A percentile compares a stretch with the other conserved stretches of the same genome.
Evolutionary conservation across 2,329 filamentous ascomycete species (phyloP).

Genomic region (Alternaria consortialis): DNA sequence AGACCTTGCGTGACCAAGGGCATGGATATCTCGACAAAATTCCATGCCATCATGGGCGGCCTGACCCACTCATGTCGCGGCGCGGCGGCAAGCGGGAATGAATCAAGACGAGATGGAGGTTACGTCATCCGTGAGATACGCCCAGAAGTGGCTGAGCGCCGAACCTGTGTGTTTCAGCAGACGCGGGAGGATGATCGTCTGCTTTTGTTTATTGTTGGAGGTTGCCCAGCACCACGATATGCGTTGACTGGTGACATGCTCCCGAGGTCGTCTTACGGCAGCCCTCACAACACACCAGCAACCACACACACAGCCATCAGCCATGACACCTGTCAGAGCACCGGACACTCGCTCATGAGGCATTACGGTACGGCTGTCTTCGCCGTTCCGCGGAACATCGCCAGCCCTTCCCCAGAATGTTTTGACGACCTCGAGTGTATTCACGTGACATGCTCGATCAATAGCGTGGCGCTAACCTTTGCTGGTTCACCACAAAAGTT

Average conservation of each 20-base stretch:
- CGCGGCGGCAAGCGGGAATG: neutral
- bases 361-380: neutral
- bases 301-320: neutral
- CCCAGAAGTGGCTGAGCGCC: neutral
- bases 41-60: constrained; percentile 4
- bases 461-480: too few relatives aligned
- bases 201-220: neutral
- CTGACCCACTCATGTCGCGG: constrained; percentile 4
- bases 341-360: neutral
- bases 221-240: neutral
- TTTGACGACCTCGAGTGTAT: neutral
- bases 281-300: neutral
- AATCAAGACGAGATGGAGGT: neutral
- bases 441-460: neutral
- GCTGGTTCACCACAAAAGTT: neutral
- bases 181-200: neutral
- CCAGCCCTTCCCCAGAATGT: neutral
- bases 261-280: too few relatives aligned
- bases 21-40: constrained; percentile 16
- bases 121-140: constrained; percentile 3
- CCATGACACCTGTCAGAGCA: constrained; percentile 4
- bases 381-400: neutral
- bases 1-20: constrained; percentile 10
- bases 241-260: neutral
- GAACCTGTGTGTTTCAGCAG: neutral